A percentile compares a stretch with the other conserved stretches of the same genome.
phyloP scores from a whole-genome alignment of 1,139 yeast species.

The Suzukiozyma palmioleophila region DNA sequence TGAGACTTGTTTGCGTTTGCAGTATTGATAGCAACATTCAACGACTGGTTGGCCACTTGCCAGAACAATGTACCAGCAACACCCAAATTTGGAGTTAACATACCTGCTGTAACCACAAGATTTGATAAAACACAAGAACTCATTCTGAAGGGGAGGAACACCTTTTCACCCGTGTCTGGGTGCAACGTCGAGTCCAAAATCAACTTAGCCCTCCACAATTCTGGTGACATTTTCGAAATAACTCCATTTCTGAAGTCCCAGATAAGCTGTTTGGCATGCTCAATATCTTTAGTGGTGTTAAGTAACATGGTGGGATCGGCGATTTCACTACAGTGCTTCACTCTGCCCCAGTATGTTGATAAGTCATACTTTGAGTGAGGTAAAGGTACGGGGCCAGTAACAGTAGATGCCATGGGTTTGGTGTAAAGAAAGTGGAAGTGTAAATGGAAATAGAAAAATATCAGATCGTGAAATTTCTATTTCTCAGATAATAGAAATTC shows the following conservation, averaged over 20 bases:
- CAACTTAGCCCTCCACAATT: conserved; percentile 85
- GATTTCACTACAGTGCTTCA: conserved; percentile 86
- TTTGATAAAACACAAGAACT: conserved; percentile 91
- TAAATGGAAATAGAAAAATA: no score
- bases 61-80: conserved; percentile 89
- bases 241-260: conserved; percentile 73
- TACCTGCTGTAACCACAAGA: conserved; percentile 92
- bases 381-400: conserved; percentile 72
- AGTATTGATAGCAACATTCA: conserved; percentile 93
- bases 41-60: conserved; percentile 96
- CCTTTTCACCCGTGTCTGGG: conserved; percentile 95
- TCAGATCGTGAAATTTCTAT: no score
- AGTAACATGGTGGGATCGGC: conserved; percentile 90
- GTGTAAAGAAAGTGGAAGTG: neutral
- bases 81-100: conserved; percentile 92
- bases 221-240: conserved; percentile 61
- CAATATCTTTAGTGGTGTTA: conserved; percentile 62
- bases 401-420: conserved; percentile 71
- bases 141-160: conserved; percentile 91
- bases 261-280: conserved; percentile 57
- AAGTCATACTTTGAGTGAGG: conserved; percentile 81
- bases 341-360: conserved; percentile 86
- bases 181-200: conserved; percentile 84
- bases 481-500: no score
- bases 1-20: conserved; percentile 95